Evolutionary conservation across 768 basidiomycete species (phyloP), one percentile per base, ranked within the genome.

Genomic region (Filobasidium wieringae): DNA sequence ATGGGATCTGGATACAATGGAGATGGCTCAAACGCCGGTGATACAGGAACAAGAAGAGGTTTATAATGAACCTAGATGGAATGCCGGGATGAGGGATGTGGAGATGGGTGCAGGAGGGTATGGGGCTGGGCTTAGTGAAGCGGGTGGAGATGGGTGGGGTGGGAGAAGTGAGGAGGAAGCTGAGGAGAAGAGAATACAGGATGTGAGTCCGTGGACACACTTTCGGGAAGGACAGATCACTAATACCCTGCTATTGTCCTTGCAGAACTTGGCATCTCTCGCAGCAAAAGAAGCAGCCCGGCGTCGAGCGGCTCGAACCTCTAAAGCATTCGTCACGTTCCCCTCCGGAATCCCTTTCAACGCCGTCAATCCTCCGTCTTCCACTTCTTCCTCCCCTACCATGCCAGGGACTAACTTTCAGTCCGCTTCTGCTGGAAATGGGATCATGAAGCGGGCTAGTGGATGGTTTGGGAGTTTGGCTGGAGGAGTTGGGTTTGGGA

Each of bases 101-200:
- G 55, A 43, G 14, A 19, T n/a, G n/a, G 53, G 17, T 19, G 36
- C 22, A 5, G 49, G 49, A n/a, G 34, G 47, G 4, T 50, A 43
- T 30, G 33, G 19, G 39, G 26, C 30, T 2, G 53, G 53, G 7
- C 26, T 54, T 1, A 19, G 53, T 1, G 37, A 30, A 4, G 12
- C 11, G 37, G 53, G 49, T 24, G 9, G 39, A 24, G 14, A 32
- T 43, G 31, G n/a, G n/a, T n/a, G n/a, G 51, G 15, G 22, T 40
- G 27, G 53, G 40, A 15, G 51, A 24, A 57, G 47, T n/a, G 60
- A 57, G n/a, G 60, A 61, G 34, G 50, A 57, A 31, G 55, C 34
- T 30, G 60, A 61, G 34, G 60, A 61, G 51, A 56, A 41, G 54
- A 32, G 60, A 27, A 61, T 61, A 12, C 55, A 61, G 51, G 60